Evolutionary conservation across 2,329 filamentous ascomycete genomes (phyloP), one percentile per base, ranked within the genome.

Genomic region (Nigrograna mackinnonii): DNA sequence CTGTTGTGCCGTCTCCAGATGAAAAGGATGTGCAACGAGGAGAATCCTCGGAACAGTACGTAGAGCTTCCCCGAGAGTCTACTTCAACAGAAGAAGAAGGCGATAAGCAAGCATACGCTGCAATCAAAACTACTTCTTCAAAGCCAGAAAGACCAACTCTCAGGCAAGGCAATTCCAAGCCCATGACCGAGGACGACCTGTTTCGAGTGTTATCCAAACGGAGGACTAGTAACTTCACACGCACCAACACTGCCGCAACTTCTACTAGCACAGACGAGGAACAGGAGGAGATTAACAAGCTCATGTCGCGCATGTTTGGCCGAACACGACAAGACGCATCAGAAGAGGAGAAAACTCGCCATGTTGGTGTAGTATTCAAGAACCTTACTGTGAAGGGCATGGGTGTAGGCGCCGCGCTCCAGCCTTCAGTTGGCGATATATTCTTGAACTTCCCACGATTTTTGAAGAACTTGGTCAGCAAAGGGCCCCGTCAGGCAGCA

Each of bases 231-330:
- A 51, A 34, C 3, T 40, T 67, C 18, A 51, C 51, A n/a, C 52
- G 58, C 2, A 51, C 44, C 7, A 52, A 56, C 16, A 67, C 64
- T 3, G 44, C 43, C 7, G 47, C 50, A 9, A 59, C 61, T 6
- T 55, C 49, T 20, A 49, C 50, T 2, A 49, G 39, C 28, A 57
- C 47, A 17, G 39, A 52, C 13, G 67, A 73, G 4, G 76, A 76
- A 34, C 70, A 71, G 35, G 72, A 73, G n/a, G 80, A 83, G 54
- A 79, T 85, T 22, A 75, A 84, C 37, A 71, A 74, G 9, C 67
- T 88, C 28, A 82, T 89, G 73, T 87, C 84, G 0, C 80, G 80
- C 3, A 86, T 89, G 78, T 89, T 89, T 55, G 86, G 86, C 5
- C 70, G 75, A 22, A 79, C 79, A 16, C 76, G 86, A 5, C 83